A percentile compares a stretch with the other conserved stretches of the same genome.
phyloP scores from a whole-genome alignment of 2,329 filamentous ascomycete species.

The Colletotrichum lentis region DNA sequence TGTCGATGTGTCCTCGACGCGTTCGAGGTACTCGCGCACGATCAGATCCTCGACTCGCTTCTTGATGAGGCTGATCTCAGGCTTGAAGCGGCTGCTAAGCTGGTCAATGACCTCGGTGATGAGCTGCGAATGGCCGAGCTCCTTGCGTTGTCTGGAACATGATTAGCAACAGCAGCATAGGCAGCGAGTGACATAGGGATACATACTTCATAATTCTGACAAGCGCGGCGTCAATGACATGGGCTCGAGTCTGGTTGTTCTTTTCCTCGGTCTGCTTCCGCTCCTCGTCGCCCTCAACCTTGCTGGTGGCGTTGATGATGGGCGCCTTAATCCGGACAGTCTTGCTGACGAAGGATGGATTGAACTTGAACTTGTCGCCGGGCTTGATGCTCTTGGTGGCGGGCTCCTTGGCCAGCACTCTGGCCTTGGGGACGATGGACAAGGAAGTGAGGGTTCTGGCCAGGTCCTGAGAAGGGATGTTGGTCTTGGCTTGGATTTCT shows the following conservation, averaged over 20 bases:
- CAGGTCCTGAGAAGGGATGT: slow-evolving; percentile 78
- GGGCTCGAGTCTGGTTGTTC: slow-evolving; percentile 75
- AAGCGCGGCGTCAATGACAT: slow-evolving; percentile 78
- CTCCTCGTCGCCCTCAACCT: slow-evolving; percentile 79
- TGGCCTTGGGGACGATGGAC: slow-evolving; percentile 82
- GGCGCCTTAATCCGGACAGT: slow-evolving; percentile 89
- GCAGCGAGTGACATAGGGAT: not conserved
- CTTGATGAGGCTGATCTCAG: slow-evolving; percentile 80
- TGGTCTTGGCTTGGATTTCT: slow-evolving; percentile 83
- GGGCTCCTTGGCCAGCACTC: slow-evolving; percentile 82
- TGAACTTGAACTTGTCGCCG: slow-evolving; percentile 83
- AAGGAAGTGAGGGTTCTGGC: slow-evolving; percentile 81
- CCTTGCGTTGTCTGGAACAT: slow-evolving; percentile 71
- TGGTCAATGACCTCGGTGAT: slow-evolving; percentile 77
- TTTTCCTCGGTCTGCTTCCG: slow-evolving; percentile 77
- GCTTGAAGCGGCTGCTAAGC: slow-evolving; percentile 74
- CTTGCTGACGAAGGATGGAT: slow-evolving; percentile 81
- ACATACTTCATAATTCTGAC: slow-evolving; percentile 88
- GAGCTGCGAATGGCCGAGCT: slow-evolving; percentile 73
- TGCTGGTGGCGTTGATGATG: slow-evolving; percentile 81
- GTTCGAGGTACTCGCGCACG: slow-evolving; percentile 78
- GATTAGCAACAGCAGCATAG: slow-evolving; percentile 42
- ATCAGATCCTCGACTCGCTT: slow-evolving; percentile 82
- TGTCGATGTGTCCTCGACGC: slow-evolving; percentile 71
- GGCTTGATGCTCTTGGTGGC: slow-evolving; percentile 79